phyloP scores from a whole-genome alignment of 139 green algal genomes.

The Chlamydomonas sp. region DNA sequence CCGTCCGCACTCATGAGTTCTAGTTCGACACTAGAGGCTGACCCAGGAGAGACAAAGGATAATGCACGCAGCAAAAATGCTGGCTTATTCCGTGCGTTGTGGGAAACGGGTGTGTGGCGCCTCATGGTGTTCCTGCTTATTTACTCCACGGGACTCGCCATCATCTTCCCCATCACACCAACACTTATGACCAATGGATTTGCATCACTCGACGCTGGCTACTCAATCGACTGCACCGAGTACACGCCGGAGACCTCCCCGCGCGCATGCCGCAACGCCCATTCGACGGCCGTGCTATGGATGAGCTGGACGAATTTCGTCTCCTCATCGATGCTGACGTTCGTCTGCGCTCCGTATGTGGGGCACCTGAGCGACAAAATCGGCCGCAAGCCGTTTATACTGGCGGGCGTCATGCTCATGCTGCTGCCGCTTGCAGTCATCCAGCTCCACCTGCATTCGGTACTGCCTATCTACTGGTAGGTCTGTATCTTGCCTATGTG shows the following conservation, averaged over 20 bases:
- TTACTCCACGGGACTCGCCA: constrained; percentile 62
- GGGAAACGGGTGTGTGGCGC: constrained; percentile 19
- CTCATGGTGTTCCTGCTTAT: constrained; percentile 20
- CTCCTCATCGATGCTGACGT: constrained; percentile 67
- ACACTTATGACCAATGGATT: constrained; percentile 86
- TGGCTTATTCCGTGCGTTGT: constrained; percentile 11
- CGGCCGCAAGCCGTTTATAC: constrained; percentile 84
- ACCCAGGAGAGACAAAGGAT: no score
- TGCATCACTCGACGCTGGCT: constrained; percentile 61
- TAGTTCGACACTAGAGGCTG: no score
- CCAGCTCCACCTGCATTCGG: constrained; percentile 50
- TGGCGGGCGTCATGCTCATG: constrained; percentile 52
- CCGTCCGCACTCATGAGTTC: no score
- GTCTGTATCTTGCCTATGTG: neutral
- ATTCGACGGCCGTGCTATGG: constrained; percentile 48
- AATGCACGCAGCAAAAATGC: no score
- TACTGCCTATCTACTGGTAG: constrained; percentile 36
- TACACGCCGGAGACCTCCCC: constrained; percentile 42
- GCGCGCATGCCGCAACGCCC: constrained; percentile 35
- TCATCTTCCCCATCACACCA: constrained; percentile 73
- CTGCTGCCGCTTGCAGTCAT: constrained; percentile 59
- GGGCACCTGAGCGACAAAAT: constrained; percentile 69
- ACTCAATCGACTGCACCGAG: constrained; percentile 74
- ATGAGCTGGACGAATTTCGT: constrained; percentile 74
- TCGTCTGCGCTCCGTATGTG: constrained; percentile 70